Evolutionary conservation across 2,329 filamentous ascomycete genomes (phyloP), one percentile per base, ranked within the genome.

Genomic region (Colletotrichum camelliae): DNA sequence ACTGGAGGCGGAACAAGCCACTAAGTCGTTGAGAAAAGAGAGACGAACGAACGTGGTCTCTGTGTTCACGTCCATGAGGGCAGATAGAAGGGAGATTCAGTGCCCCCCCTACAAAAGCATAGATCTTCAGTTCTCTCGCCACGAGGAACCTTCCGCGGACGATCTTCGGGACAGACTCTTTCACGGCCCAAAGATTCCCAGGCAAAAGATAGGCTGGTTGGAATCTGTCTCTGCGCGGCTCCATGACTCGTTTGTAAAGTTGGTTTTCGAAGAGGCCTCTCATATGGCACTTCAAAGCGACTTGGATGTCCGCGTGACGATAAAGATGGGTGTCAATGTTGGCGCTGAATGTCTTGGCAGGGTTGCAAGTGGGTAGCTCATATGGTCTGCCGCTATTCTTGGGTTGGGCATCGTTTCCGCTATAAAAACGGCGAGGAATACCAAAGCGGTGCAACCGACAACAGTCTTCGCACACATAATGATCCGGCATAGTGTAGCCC

Each of bases 271-370:
- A 52, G 10, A 52, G n/a, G 43, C 43, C 43, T 52, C 43, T 52
- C 43, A 21, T 13, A 52, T 52, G 43, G n/a, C 43, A 52, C 10
- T 52, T 52, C 43, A 52, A 21, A n/a, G 43, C 43, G n/a, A 52
- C 7, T 21, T 52, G 43, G 0, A 52, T 52, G 43, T 52, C 43
- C 43, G 43, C 43, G 10, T 52, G 43, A 0, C n/a, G 3, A 21
- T 52, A 52, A 7, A 0, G 3, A 1, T 52, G n/a, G 3, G 43
- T 0, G 6, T 52, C 43, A 12, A 52, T 52, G 0, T 52, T 52
- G 4, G 0, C 18, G 0, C n/a, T 2, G n/a, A 0, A 21, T 52
- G 0, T 21, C 43, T 13, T 52, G 43, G 7, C 7, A n/a, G n/a
- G 43, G 43, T 52, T 52, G 43, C 0, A 52, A n/a, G 0, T 52